Conservation (phyloP, 495 filamentous ascomycete genomes). For the Corynascus novoguineensis region DNA sequence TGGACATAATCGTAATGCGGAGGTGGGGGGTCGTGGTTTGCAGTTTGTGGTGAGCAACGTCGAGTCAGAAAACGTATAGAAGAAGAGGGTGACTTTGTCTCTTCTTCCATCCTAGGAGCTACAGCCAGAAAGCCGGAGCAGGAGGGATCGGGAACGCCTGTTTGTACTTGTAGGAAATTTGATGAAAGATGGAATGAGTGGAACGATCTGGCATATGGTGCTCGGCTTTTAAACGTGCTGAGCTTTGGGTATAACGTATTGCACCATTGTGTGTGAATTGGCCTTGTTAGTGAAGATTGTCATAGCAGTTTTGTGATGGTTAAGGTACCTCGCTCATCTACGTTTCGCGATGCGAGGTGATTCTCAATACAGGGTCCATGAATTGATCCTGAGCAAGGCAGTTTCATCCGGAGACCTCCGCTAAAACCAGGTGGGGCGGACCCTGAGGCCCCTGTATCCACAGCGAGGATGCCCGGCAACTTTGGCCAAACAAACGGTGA, state of each 20-base stretch:
- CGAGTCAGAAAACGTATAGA: background rate
- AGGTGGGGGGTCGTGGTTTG: background rate
- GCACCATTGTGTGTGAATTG: too few species aligned
- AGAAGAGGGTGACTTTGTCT: background rate
- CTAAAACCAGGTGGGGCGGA: background rate
- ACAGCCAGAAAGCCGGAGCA: background rate
- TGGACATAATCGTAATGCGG: slow-evolving; percentile 9
- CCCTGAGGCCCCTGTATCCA: background rate
- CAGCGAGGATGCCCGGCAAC: background rate
- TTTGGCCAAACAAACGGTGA: background rate
- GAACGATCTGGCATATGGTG: slow-evolving; percentile 1
- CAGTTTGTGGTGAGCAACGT: background rate
- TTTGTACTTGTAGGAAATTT: slow-evolving; percentile 11
- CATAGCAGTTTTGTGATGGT: too few species aligned
- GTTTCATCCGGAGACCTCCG: background rate
- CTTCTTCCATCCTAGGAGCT: too few species aligned
- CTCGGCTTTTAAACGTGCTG: background rate
- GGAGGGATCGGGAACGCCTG: background rate
- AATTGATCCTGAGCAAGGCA: too few species aligned
- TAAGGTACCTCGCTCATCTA: too few species aligned
- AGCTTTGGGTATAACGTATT: too few species aligned
- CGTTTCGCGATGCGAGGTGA: too few species aligned
- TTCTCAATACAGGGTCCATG: too few species aligned
- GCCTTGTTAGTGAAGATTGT: too few species aligned
- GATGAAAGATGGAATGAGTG: slow-evolving; percentile 11